phyloP scores from a whole-genome alignment of 2,329 filamentous ascomycete genomes.

The Trichophyton equinum region DNA sequence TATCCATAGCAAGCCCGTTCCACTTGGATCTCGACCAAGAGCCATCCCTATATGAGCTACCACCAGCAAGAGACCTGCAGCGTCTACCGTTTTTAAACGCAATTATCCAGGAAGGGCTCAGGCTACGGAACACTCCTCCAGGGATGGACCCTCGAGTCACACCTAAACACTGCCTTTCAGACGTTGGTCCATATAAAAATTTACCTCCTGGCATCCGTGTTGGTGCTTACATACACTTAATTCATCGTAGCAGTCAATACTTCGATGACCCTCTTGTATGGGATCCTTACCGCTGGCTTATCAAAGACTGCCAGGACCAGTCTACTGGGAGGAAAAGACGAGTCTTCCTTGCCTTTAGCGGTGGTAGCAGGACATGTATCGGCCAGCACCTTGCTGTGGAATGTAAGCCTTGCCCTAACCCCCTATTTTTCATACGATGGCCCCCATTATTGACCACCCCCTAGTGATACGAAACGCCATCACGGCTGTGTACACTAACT shows the following conservation, averaged over 20 bases:
- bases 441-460: neutral
- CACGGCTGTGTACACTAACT: neutral
- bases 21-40: neutral
- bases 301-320: neutral
- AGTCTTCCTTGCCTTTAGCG: neutral
- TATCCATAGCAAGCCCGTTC: constrained; percentile 5
- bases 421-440: neutral
- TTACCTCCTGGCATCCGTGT: neutral
- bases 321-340: neutral
- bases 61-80: constrained; percentile 4
- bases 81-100: constrained; percentile 9
- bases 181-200: neutral
- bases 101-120: constrained; percentile 9
- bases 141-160: constrained; percentile 8
- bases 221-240: neutral
- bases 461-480: neutral
- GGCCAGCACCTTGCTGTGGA: neutral
- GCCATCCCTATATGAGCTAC: neutral
- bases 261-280: neutral
- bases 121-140: constrained; percentile 7
- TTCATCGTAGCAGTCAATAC: neutral
- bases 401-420: neutral
- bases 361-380: neutral
- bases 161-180: neutral
- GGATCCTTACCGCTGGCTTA: neutral